These are phyloP conservation scores for Malassezia restricta DNA, from an alignment of 1,284 basidiomycete species.

Conservation along the genomic window DNA sequence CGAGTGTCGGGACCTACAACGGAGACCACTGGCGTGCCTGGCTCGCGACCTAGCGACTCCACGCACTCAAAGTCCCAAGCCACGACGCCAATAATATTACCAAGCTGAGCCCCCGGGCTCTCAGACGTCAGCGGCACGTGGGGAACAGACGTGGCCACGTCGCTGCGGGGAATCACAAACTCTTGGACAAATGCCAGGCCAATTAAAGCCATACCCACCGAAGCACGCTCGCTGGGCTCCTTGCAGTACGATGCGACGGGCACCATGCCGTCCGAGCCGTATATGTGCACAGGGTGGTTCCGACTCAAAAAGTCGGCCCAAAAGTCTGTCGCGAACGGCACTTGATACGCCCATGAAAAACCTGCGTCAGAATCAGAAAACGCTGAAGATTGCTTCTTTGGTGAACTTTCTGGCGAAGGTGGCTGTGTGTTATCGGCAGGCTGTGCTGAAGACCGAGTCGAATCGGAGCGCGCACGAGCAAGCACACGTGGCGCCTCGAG, in stretches of 20 bases:
- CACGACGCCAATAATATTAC: constrained; percentile 47
- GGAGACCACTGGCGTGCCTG: constrained; percentile 35
- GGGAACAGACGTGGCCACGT: not conserved
- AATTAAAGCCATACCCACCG: constrained; percentile 40
- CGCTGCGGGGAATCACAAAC: constrained; percentile 41
- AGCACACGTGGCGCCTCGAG: constrained; percentile 36
- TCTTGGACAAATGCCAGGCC: constrained; percentile 47
- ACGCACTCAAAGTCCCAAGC: constrained; percentile 47
- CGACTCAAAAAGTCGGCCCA: constrained; percentile 45
- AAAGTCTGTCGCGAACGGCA: constrained; percentile 45
- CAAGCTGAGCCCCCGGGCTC: constrained; percentile 42
- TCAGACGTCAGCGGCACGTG: constrained; percentile 5
- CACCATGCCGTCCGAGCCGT: constrained; percentile 20
- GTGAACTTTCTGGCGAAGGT: not conserved
- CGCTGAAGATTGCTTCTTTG: not conserved
- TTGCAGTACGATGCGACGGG: constrained; percentile 37
- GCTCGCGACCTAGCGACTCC: constrained; percentile 29
- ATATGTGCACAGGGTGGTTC: constrained; percentile 40
- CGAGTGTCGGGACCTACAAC: not conserved
- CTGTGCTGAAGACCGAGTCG: not conserved
- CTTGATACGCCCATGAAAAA: constrained; percentile 39
- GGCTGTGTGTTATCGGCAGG: not conserved
- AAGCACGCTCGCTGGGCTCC: constrained; percentile 40
- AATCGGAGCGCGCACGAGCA: constrained; percentile 25
- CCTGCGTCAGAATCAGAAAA: constrained; percentile 1